Evolutionary conservation across 306 rosid genomes (phyloP).

Genomic region (Datisca glomerata): DNA sequence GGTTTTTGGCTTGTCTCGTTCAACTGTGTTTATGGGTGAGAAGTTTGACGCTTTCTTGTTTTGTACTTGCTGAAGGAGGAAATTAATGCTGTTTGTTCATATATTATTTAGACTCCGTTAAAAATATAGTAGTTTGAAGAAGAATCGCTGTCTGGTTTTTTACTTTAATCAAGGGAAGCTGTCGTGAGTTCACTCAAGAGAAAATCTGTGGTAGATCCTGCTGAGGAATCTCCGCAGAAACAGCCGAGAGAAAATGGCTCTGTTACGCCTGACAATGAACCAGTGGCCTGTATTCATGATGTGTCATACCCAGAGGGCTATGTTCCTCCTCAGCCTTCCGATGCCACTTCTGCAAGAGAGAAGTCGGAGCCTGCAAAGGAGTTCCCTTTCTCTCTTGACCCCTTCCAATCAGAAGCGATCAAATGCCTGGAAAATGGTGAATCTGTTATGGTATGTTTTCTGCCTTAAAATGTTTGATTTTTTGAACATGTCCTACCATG

Average conservation of each 20-base stretch:
- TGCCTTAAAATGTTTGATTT: too few species aligned
- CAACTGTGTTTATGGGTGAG: too few species aligned
- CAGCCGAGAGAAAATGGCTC: slow-evolving; percentile 6
- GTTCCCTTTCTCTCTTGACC: slow-evolving; percentile 80
- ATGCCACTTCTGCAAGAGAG: slow-evolving; percentile 2
- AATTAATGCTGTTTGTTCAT: too few species aligned
- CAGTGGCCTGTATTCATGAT: slow-evolving; percentile 43
- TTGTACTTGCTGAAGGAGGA: too few species aligned
- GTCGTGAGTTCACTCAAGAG: slow-evolving; percentile 42
- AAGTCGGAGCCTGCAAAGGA: slow-evolving; percentile 48
- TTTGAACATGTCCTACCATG: too few species aligned
- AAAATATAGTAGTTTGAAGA: too few species aligned
- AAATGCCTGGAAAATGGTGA: slow-evolving; percentile 59
- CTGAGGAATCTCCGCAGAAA: slow-evolving; percentile 12
- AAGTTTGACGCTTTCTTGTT: too few species aligned
- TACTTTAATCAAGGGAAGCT: too few species aligned
- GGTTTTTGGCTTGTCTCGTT: too few species aligned
- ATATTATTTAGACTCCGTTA: too few species aligned
- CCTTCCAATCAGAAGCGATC: slow-evolving; percentile 75
- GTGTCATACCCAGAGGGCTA: slow-evolving; percentile 75
- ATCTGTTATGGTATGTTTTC: slow-evolving; percentile 60
- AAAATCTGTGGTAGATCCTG: slow-evolving; percentile 17
- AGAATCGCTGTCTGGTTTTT: too few species aligned
- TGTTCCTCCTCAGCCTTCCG: slow-evolving; percentile 7
- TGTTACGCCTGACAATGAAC: slow-evolving; percentile 6